phyloP scores from a whole-genome alignment of 306 rosid genomes.

The Oxytropis ochrocephala region DNA sequence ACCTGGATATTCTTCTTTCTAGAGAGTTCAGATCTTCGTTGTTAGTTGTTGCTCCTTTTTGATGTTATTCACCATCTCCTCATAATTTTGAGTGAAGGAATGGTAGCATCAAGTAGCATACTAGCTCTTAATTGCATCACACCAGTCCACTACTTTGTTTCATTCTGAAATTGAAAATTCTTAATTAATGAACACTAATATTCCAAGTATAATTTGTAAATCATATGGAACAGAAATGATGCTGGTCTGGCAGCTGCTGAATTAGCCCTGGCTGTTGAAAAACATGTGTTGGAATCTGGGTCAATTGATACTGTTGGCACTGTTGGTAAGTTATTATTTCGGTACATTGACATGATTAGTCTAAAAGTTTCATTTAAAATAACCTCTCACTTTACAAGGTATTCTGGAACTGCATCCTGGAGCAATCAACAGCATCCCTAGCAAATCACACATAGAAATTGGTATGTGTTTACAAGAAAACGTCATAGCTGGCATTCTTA shows the following conservation, averaged over 20 bases:
- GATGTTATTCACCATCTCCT: background rate
- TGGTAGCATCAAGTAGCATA: background rate
- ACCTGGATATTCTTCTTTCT: background rate
- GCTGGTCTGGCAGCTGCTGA: slow-evolving; percentile 98
- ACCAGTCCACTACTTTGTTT: background rate
- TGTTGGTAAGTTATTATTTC: slow-evolving; percentile 50
- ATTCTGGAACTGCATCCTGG: slow-evolving; percentile 87
- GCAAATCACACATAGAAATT: slow-evolving; percentile 81
- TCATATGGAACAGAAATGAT: slow-evolving; percentile 60
- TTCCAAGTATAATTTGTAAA: slow-evolving; percentile 14
- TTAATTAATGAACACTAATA: background rate
- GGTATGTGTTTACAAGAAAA: slow-evolving; percentile 43
- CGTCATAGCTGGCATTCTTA: background rate
- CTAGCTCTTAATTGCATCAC: background rate
- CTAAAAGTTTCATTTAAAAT: background rate
- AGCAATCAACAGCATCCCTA: slow-evolving; percentile 96
- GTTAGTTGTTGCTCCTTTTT: background rate
- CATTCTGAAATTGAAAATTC: slow-evolving; percentile 10
- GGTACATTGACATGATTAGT: background rate
- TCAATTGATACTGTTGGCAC: slow-evolving; percentile 95
- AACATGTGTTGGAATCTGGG: slow-evolving; percentile 81
- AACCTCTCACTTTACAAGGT: slow-evolving; percentile 41
- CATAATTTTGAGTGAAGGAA: background rate
- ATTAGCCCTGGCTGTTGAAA: slow-evolving; percentile 81
- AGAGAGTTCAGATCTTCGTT: background rate